phyloP scores from a whole-genome alignment of 805 yeast genomes.

The Myxozyma lipomycoides region DNA sequence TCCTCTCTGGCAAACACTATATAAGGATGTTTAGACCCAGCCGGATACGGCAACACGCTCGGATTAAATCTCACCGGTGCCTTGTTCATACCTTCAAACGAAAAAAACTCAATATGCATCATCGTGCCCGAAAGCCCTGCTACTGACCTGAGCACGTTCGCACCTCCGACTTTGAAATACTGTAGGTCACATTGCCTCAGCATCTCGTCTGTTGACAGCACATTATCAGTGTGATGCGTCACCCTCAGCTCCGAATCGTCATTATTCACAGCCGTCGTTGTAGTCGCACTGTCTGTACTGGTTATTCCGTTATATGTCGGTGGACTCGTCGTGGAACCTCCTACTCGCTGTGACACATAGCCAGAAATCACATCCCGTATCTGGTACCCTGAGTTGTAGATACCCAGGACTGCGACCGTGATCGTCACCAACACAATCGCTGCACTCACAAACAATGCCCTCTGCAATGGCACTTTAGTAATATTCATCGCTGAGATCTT shows the following conservation, averaged over 20 bases:
- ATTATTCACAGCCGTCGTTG: too few relatives aligned
- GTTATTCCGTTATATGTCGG: too few relatives aligned
- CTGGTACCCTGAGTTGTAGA: background rate
- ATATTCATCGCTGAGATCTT: too few relatives aligned
- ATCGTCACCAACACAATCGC: background rate
- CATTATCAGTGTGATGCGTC: background rate
- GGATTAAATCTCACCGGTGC: constrained; percentile 2
- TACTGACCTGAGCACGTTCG: background rate
- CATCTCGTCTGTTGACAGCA: background rate
- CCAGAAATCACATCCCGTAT: background rate
- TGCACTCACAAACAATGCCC: background rate
- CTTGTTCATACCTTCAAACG: background rate
- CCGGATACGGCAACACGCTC: constrained; percentile 6
- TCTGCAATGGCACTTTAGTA: too few relatives aligned
- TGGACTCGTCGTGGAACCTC: too few relatives aligned
- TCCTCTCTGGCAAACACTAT: constrained; percentile 4
- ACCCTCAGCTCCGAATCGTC: background rate
- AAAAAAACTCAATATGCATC: background rate
- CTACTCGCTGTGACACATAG: too few relatives aligned
- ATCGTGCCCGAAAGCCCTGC: background rate
- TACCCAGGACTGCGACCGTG: background rate
- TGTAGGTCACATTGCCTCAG: background rate
- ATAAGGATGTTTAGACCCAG: background rate
- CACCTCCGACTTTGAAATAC: background rate
- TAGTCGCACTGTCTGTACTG: too few relatives aligned